Evolutionary conservation across 352 stramenopile species (phyloP), one percentile per base, ranked within the genome.

Genomic region (Globisporangium radiosum): DNA sequence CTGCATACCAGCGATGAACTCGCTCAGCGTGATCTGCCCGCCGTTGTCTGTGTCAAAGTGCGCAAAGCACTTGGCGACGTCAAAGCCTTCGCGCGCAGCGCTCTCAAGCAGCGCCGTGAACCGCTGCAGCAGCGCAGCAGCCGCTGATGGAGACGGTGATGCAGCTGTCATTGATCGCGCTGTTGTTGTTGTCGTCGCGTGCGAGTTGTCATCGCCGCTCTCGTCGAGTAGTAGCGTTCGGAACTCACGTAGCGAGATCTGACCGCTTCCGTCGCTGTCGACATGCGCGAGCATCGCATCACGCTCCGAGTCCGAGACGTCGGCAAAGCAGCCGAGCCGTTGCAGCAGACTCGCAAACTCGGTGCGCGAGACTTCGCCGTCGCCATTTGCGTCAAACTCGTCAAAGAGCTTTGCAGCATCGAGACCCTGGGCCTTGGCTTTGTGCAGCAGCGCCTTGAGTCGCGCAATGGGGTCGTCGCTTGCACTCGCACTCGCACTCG

Each of bases 311-410:
- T 77, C 70, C 0, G 55, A 49, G 19, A 87, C 64, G 36, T 83
- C 67, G 8, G 74, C 60, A 56, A 89, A 85, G 10, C 66, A 66
- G 2, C 68, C 78, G 7, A 94, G 69, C 6, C 71, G 67, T 6
- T 67, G 49, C 8, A 96, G 55, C 4, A 75, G 75, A 5, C 43
- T 43, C 19, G 73, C 71, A 5, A 96, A 73, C 60, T 94, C 87
- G 0, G 52, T 52, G 15, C 66, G 60, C 0, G 80, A 84, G 39
- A 94, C 70, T 52, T 79, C 60, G 1, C 81, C 79, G 15, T 81
- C 80, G 3, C 67, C 64, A 57, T 94, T 67, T 0, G 69, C 70
- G 61, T 94, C 84, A 63, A 94, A 94, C 57, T 94, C 81, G 1
- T 51, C 48, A 67, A 89, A 89, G 33, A 76, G 78, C 43, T 63